phyloP scores from a whole-genome alignment of 2,329 filamentous ascomycete genomes.

The Xylariaceae sp. region DNA sequence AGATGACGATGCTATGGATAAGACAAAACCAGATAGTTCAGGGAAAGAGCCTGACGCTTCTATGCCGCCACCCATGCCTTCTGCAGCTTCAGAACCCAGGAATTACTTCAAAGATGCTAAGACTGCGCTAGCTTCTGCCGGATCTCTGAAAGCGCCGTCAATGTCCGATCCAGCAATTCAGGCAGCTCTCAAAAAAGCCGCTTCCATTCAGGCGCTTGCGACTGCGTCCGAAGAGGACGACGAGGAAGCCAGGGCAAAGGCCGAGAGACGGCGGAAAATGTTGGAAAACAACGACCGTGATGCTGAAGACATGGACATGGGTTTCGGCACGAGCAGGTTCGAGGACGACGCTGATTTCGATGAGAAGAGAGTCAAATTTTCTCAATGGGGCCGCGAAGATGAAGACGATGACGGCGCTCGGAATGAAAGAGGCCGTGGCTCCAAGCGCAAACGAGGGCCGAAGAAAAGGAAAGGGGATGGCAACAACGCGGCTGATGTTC shows the following conservation, averaged over 20 bases:
- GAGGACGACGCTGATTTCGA: constrained; percentile 87
- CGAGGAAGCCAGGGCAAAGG: constrained; percentile 53
- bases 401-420: constrained; percentile 39
- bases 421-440: constrained; percentile 41
- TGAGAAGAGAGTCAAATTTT: constrained; percentile 62
- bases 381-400: constrained; percentile 57
- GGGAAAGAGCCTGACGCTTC: constrained; percentile 25
- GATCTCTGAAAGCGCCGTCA: constrained; percentile 50
- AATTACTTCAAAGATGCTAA: constrained; percentile 65
- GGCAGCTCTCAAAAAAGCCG: constrained; percentile 83
- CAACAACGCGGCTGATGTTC: constrained; percentile 76
- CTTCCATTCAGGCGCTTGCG: constrained; percentile 55
- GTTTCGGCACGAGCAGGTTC: constrained; percentile 83
- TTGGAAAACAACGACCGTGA: constrained; percentile 73
- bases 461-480: constrained; percentile 77
- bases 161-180: constrained; percentile 75
- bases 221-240: constrained; percentile 39
- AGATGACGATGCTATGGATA: constrained; percentile 35
- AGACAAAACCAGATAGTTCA: constrained; percentile 17
- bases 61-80: constrained; percentile 47
- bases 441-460: constrained; percentile 65
- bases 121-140: constrained; percentile 51
- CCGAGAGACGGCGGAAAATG: constrained; percentile 71
- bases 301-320: constrained; percentile 88
- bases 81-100: constrained; percentile 36